These are phyloP conservation scores for Penicillium rolfsii DNA, from an alignment of 2,329 filamentous ascomycete genomes.

Conservation along the genomic window DNA sequence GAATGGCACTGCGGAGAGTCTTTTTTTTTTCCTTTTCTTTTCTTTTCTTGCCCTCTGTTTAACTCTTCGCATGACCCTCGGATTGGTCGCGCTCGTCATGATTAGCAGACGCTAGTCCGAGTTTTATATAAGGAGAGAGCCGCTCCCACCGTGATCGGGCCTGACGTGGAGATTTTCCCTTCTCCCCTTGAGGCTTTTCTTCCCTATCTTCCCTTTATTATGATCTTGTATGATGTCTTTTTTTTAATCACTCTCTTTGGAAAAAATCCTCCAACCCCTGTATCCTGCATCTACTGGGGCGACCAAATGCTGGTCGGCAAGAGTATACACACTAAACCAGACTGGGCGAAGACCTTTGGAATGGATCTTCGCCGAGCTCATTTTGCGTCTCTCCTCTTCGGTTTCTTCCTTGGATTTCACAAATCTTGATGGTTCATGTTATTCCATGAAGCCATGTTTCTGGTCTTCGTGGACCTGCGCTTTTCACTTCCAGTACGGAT, in stretches of 20 bases:
- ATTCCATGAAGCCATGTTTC: neutral
- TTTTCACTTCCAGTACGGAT: constrained; percentile 7
- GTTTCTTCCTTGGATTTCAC: neutral
- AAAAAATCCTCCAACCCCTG: too few species aligned
- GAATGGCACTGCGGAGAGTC: neutral
- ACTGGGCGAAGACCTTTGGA: constrained; percentile 33
- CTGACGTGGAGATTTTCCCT: constrained; percentile 15
- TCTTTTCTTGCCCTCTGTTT: constrained; percentile 5
- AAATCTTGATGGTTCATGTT: neutral
- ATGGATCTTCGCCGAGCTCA: constrained; percentile 28
- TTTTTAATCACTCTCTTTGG: too few species aligned
- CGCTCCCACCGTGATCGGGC: constrained; percentile 19
- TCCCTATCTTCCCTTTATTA: neutral
- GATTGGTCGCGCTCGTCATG: constrained; percentile 30
- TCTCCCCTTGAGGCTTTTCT: constrained; percentile 6
- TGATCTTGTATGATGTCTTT: neutral
- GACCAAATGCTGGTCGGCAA: neutral
- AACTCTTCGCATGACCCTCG: constrained; percentile 9
- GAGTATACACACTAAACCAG: constrained; percentile 33
- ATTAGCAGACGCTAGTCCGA: constrained; percentile 32
- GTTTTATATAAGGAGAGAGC: constrained; percentile 33
- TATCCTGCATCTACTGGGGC: neutral
- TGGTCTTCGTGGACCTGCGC: neutral
- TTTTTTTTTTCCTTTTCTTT: neutral
- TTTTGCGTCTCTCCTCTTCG: constrained; percentile 12